These are phyloP conservation scores for Suillus luteus DNA, from an alignment of 768 basidiomycete species.

Conservation along the genomic window DNA sequence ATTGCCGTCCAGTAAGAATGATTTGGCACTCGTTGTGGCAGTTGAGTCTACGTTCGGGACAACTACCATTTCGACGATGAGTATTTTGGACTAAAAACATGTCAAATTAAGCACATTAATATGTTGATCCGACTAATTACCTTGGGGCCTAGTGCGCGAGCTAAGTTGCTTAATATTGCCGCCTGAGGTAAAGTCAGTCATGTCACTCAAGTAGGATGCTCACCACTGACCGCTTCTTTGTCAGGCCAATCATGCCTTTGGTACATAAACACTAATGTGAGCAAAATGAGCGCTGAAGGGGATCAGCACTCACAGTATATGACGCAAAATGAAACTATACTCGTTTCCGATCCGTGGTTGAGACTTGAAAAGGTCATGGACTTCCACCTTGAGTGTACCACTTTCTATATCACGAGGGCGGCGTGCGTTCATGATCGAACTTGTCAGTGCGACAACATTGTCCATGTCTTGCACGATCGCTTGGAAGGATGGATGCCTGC, in stretches of 20 bases:
- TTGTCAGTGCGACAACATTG: constrained; percentile 18
- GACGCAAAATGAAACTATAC: constrained; percentile 5
- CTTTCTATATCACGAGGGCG: constrained; percentile 37
- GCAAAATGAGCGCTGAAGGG: no score
- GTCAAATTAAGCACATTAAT: not conserved
- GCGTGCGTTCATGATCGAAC: constrained; percentile 22
- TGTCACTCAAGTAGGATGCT: no score
- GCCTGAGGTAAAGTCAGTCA: not conserved
- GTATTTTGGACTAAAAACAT: constrained; percentile 6
- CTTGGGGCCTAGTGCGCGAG: constrained; percentile 4
- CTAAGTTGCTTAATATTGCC: not conserved
- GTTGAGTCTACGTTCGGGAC: constrained; percentile 1
- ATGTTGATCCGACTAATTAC: not conserved
- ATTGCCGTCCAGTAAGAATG: not conserved
- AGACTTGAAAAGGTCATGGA: constrained; percentile 41
- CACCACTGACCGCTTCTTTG: constrained; percentile 1
- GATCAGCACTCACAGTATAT: constrained; percentile 9
- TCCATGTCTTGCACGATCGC: constrained; percentile 42
- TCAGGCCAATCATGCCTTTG: constrained; percentile 21
- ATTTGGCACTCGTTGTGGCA: not conserved
- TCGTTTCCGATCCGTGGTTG: constrained; percentile 23
- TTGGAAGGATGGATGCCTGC: constrained; percentile 12
- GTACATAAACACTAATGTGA: not conserved
- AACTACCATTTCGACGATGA: not conserved
- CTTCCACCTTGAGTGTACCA: constrained; percentile 38